Evolutionary conservation across 2,329 filamentous ascomycete species (phyloP).

Genomic region (Arthroderma uncinatum): DNA sequence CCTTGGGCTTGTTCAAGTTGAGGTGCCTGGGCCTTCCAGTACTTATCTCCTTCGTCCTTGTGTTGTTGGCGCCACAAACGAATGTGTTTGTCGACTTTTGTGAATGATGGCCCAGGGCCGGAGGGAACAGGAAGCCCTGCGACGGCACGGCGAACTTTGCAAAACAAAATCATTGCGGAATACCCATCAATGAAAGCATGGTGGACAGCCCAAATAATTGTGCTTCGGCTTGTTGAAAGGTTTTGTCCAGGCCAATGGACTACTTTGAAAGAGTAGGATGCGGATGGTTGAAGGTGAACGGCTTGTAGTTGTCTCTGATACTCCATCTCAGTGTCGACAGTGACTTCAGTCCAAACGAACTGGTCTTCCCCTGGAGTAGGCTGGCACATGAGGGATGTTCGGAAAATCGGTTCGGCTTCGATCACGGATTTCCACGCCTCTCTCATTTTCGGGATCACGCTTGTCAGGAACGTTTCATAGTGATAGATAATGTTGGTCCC

Average conservation of each 20-base stretch:
- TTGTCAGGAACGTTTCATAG: not conserved
- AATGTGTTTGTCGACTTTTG: not conserved
- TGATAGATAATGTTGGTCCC: not conserved
- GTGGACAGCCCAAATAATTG: slow-evolving; percentile 1
- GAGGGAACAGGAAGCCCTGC: not conserved
- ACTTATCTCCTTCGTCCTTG: not conserved
- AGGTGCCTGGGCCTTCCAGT: not conserved
- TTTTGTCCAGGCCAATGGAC: not conserved
- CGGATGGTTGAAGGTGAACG: not conserved
- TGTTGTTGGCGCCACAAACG: not conserved
- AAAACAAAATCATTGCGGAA: not conserved
- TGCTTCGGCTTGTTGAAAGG: not conserved
- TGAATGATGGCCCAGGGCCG: not conserved
- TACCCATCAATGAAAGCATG: slow-evolving; percentile 5
- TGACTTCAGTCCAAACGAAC: not conserved
- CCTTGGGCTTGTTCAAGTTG: not conserved
- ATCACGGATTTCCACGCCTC: not conserved
- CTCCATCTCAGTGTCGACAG: not conserved
- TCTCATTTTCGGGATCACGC: not conserved
- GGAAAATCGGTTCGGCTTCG: not conserved
- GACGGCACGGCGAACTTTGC: not conserved
- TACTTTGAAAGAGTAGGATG: not conserved
- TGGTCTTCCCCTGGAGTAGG: not conserved
- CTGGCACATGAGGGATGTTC: no score
- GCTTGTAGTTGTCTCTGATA: not conserved